Evolutionary conservation across 192 early-diverging fungal species (phyloP).

Genomic region (Rhizophagus sp.): DNA sequence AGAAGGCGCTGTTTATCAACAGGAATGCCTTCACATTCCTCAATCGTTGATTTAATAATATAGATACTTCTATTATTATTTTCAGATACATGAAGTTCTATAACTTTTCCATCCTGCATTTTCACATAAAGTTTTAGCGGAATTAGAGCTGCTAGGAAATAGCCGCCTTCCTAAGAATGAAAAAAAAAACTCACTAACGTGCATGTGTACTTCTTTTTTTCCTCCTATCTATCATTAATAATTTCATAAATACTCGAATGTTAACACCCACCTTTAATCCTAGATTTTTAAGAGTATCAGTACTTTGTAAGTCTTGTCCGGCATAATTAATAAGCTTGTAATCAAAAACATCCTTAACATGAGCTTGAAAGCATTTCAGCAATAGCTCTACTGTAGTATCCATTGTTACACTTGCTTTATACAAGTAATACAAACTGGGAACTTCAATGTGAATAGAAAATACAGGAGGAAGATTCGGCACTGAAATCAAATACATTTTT

Average conservation of each 20-base stretch:
- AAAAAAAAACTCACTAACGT: not conserved
- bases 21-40: not conserved
- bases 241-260: not conserved
- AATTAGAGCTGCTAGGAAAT: not conserved
- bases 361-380: not conserved
- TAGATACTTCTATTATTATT: constrained; percentile 40
- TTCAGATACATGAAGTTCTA: constrained; percentile 46
- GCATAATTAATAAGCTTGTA: not conserved
- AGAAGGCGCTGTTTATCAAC: not conserved
- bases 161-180: not conserved
- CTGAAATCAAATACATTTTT: constrained; percentile 13
- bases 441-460: not conserved
- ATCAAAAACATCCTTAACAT: not conserved
- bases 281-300: not conserved
- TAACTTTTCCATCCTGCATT: constrained; percentile 70
- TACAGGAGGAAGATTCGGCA: not conserved
- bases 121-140: constrained; percentile 65
- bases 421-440: not conserved
- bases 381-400: constrained; percentile 4
- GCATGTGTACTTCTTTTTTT: not conserved
- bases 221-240: constrained; percentile 46
- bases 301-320: not conserved
- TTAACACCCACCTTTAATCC: not conserved
- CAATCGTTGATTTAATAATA: no score
- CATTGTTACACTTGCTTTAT: constrained; percentile 5